Conservation (phyloP, 805 yeast genomes). For the Sugiyamaella marilandica region DNA sequence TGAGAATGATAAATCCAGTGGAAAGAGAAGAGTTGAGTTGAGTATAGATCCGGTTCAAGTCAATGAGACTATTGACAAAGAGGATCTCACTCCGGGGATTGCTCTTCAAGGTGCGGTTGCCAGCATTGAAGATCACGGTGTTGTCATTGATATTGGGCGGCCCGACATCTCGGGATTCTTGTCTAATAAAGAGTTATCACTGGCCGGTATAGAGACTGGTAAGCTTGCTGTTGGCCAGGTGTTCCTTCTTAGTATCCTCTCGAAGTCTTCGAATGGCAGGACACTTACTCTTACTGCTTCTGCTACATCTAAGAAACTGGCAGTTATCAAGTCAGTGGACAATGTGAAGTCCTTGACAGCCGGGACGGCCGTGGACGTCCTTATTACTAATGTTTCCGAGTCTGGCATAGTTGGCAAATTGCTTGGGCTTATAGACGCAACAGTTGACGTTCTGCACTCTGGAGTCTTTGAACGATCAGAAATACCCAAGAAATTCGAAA, state of each 20-base stretch:
- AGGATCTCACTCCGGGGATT: constrained; percentile 54
- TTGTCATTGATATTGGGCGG: constrained; percentile 65
- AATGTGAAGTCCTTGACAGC: constrained; percentile 80
- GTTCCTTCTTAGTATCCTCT: constrained; percentile 54
- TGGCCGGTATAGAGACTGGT: constrained; percentile 36
- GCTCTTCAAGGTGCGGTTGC: constrained; percentile 71
- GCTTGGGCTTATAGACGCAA: constrained; percentile 69
- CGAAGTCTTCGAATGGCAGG: constrained; percentile 45
- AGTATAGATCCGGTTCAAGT: constrained; percentile 70
- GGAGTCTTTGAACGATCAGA: constrained; percentile 40
- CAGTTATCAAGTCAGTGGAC: constrained; percentile 50
- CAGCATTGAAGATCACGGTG: constrained; percentile 91
- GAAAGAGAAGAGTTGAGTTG: constrained; percentile 61
- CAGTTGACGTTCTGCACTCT: constrained; percentile 63
- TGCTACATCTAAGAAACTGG: constrained; percentile 43
- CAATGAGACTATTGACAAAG: constrained; percentile 50
- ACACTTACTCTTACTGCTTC: constrained; percentile 55
- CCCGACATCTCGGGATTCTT: constrained; percentile 57
- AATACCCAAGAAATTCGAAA: constrained; percentile 56
- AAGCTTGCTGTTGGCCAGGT: constrained; percentile 59
- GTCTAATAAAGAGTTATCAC: constrained; percentile 57
- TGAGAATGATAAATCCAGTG: constrained; percentile 42
- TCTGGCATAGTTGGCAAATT: constrained; percentile 69
- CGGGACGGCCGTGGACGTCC: constrained; percentile 74
- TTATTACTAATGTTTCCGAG: constrained; percentile 52